Base-by-base conservation (phyloP, 352 stramenopile species). In the Globisporangium paddicum region DNA sequence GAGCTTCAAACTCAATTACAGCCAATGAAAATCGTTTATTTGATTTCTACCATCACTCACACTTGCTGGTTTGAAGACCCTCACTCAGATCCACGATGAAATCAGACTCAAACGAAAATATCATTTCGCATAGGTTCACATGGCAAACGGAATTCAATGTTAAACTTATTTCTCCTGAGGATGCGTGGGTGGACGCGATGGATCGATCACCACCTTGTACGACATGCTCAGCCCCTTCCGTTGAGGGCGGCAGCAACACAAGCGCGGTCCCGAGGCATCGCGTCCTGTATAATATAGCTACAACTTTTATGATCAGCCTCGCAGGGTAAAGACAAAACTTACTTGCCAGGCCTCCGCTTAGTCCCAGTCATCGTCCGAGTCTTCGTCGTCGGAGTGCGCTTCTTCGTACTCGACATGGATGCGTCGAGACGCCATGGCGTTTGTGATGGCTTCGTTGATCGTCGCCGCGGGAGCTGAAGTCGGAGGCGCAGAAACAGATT, bases 341-440 rank as follows among this genome's bases (percentile, higher is more conserved):
- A 28, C 47, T 41, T n/a, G 8, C 6, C 14, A 25, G 7, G 26
- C 16, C 18, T 10, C 14, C 8, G 19, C 28, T 45, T 86, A 85
- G 44, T 91, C 76, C 80, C 82, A 94, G 55, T 94, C 85, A 48
- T 93, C 83, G 55, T 92, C 84, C 48, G 86, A 87, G 55, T 88
- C 81, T 30, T 74, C 67, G 21, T 48, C 70, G 48, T 84, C 77
- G 28, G 77, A 89, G 42, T 78, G 69, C 6, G 68, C 68, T 37
- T 90, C 79, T 49, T 91, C 82, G 28, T 88, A 93, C 62, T 94
- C 82, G 41, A 92, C 76, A 40, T 91, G 80, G 49, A 91, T 88
- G n/a, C 79, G 79, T 34, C 85, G 75, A 38, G 77, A 72, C 0
- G 82, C 79, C 80, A 94, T 91, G 19, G 82, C 85, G 50, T 93